Evolutionary conservation across 805 yeast species (phyloP), one percentile per base, ranked within the genome.

Genomic region (Lipomyces yamanashiensis): DNA sequence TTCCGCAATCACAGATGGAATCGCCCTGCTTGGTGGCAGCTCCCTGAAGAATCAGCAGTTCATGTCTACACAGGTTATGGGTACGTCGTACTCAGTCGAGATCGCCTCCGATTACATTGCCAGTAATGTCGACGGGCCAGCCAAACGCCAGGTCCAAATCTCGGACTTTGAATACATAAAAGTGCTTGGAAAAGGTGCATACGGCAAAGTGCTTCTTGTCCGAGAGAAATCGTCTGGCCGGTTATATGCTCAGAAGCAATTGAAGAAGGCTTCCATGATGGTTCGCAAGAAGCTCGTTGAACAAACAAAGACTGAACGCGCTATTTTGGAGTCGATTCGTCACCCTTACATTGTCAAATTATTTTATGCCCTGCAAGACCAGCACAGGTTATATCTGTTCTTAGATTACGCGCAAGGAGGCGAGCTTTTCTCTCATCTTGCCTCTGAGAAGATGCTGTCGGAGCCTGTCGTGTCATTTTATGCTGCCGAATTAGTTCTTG

Each of bases 381-480:
- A 82, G 60, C 83, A 85, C 58, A 89, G 88, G 72, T 83, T 92
- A 41, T 92, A 91, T 72, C 73, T 91, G 51, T 80, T 90, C 37
- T 75, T 91, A 53, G 96, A 91, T 73, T 91, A 88, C 73, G 85
- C 92, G 17, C 92, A 90, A 58, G 97, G 97, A 7, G 97, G 97
- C 28, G 97, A 91, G 74, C 75, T 91, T 43, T 91, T 84, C 71
- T 85, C 83, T 61, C 90, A 87, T 73, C 74, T 86, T 67, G 83
- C 86, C 12, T 74, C 75, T 44, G 79, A 76, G 73, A 77, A 77
- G 57, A 77, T 77, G 81, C 74, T 81, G 49, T 73, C 81, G 15
- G 96, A 86, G 34, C 59, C 61, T 12, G 83, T 85, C 43, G 89
- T 91, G 1, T 85, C 92, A 2, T 90, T 86, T 71, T 90, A 90